A percentile compares a stretch with the other conserved stretches of the same genome.
Conservation (phyloP, 371 early-diverging fungal species). For the Rhizopus sp. region DNA sequence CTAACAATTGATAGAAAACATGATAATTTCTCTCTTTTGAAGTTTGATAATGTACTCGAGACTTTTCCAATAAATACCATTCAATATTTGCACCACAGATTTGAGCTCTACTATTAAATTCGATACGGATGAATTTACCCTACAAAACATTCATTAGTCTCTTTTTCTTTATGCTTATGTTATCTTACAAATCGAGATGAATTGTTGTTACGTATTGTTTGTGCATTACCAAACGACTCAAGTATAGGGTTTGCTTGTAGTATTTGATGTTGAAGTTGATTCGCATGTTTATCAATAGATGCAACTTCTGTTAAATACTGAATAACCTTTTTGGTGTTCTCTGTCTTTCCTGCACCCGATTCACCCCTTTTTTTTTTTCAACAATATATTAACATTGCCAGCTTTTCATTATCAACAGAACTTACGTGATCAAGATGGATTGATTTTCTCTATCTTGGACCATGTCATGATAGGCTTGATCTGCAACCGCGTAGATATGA, state of each 20-base stretch:
- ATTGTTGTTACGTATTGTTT: slow-evolving; percentile 99
- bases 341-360: slow-evolving; percentile 99
- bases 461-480: slow-evolving; percentile 96
- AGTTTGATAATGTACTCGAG: slow-evolving; percentile 94
- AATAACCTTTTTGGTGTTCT: slow-evolving; percentile 99
- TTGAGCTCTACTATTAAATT: slow-evolving; percentile 87
- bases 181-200: slow-evolving; percentile 96
- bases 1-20: slow-evolving; percentile 97
- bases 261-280: slow-evolving; percentile 91
- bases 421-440: slow-evolving; percentile 98
- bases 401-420: neutral
- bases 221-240: slow-evolving; percentile 99
- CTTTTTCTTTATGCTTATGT: neutral
- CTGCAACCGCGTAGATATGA: slow-evolving; percentile 97
- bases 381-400: neutral
- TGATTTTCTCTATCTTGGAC: slow-evolving; percentile 94
- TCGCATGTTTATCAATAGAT: slow-evolving; percentile 27
- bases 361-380: slow-evolving; percentile 82
- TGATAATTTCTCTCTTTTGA: slow-evolving; percentile 97
- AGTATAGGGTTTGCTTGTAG: slow-evolving; percentile 98
- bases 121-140: slow-evolving; percentile 99
- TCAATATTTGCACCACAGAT: slow-evolving; percentile 98
- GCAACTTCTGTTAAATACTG: slow-evolving; percentile 96
- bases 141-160: slow-evolving; percentile 23
- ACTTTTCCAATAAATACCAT: slow-evolving; percentile 98